phyloP scores from a whole-genome alignment of 345 rosid genomes.

The thale cress (Arabidopsis thaliana) region DNA sequence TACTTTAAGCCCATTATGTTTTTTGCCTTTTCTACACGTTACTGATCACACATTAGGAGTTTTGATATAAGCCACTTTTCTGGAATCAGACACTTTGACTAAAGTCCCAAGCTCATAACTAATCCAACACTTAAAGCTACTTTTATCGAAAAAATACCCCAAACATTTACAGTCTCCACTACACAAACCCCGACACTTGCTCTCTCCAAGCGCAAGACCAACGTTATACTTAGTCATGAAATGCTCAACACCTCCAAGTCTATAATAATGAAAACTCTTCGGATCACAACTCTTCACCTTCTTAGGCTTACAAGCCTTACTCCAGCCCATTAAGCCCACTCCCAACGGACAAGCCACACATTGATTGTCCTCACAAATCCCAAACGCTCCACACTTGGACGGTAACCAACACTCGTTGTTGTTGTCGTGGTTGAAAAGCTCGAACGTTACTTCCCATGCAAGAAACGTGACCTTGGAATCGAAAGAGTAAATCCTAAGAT shows the following conservation, averaged over 20 bases:
- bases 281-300: conserved; percentile 45
- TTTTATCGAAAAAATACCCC: conserved; percentile 43
- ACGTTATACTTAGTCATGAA: conserved; percentile 50
- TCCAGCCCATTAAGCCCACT: conserved; percentile 53
- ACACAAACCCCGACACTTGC: conserved; percentile 47
- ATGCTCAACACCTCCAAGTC: conserved; percentile 61
- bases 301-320: conserved; percentile 44
- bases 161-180: conserved; percentile 46
- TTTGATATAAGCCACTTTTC: conserved; percentile 27
- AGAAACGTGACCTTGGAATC: conserved; percentile 42
- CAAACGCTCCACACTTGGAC: conserved; percentile 52
- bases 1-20: conserved; percentile 19
- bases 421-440: conserved; percentile 45
- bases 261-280: conserved; percentile 47
- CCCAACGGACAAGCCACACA: conserved; percentile 63
- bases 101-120: conserved; percentile 57
- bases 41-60: conserved; percentile 7
- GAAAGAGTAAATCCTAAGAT: conserved; percentile 52
- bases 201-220: conserved; percentile 43
- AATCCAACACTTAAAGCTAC: conserved; percentile 46
- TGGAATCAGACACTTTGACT: conserved; percentile 24
- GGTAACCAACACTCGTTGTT: conserved; percentile 53
- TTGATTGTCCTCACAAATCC: conserved; percentile 55
- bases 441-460: conserved; percentile 53
- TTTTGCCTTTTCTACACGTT: background rate